Evolutionary conservation across 768 basidiomycete genomes (phyloP).

Genomic region (Asterophora lycoperdoides): DNA sequence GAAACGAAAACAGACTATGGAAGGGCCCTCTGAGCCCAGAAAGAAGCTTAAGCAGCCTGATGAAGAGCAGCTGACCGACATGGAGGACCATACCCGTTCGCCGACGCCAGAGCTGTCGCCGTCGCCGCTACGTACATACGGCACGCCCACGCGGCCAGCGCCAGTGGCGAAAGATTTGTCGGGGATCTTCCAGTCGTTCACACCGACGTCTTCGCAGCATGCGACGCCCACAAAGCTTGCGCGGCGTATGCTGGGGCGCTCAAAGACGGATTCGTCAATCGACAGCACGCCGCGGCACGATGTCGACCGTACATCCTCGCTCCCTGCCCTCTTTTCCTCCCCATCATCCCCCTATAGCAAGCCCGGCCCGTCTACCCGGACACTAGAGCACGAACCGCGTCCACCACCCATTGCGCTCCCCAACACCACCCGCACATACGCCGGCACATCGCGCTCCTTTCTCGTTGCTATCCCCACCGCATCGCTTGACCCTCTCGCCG

Average conservation of each 20-base stretch:
- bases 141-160: conserved; percentile 18
- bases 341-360: conserved; percentile 21
- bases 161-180: conserved; percentile 40
- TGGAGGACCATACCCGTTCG: not conserved
- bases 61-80: conserved; percentile 7
- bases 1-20: conserved; percentile 21
- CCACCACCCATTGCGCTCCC: conserved; percentile 25
- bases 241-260: conserved; percentile 69
- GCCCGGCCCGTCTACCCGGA: conserved; percentile 18
- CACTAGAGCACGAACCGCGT: conserved; percentile 15
- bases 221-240: conserved; percentile 44
- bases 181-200: conserved; percentile 38
- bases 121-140: conserved; percentile 14
- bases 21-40: conserved; percentile 4
- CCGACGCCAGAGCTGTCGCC: conserved; percentile 6
- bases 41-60: conserved; percentile 26
- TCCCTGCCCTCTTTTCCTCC: conserved; percentile 30
- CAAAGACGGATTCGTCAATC: conserved; percentile 57
- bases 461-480: conserved; percentile 54
- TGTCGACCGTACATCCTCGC: conserved; percentile 33
- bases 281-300: conserved; percentile 22
- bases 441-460: conserved; percentile 77
- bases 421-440: conserved; percentile 60
- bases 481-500: conserved; percentile 21
- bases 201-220: conserved; percentile 24